Evolutionary conservation across 495 filamentous ascomycete species (phyloP).

Genomic region (Bombardia bombarda): DNA sequence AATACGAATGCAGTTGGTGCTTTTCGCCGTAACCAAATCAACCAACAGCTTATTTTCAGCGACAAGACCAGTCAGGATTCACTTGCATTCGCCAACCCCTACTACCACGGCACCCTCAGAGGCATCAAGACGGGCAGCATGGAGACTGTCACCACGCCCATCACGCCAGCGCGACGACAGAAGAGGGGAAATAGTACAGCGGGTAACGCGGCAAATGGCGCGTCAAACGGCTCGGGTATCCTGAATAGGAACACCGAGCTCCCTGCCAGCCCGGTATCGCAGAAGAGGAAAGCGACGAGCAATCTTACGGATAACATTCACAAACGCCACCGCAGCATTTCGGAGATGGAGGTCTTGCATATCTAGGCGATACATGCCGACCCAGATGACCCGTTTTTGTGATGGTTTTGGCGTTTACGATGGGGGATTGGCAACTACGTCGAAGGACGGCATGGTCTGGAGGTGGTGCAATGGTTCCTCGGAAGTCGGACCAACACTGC

Average conservation of each 20-base stretch:
- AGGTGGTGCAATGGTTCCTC: not conserved
- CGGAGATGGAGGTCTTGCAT: constrained; percentile 27
- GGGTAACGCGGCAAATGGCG: too few relatives aligned
- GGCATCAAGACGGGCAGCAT: constrained; percentile 50
- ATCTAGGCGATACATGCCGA: constrained; percentile 7
- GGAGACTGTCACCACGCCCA: constrained; percentile 45
- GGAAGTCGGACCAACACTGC: not conserved
- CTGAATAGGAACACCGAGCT: constrained; percentile 15
- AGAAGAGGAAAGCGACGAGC: constrained; percentile 43
- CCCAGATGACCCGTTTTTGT: too few relatives aligned
- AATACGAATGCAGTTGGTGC: constrained; percentile 61
- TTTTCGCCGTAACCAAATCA: constrained; percentile 71
- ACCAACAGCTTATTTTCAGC: constrained; percentile 59
- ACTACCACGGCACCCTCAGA: constrained; percentile 37
- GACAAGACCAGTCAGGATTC: constrained; percentile 46
- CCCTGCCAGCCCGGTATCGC: constrained; percentile 25
- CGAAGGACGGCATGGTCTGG: constrained; percentile 25
- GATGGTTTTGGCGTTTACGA: not conserved
- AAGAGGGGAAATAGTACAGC: constrained; percentile 25
- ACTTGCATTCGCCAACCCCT: constrained; percentile 45
- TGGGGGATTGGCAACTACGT: constrained; percentile 14
- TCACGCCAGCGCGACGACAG: constrained; percentile 44
- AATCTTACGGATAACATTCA: constrained; percentile 25
- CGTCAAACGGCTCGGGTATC: too few relatives aligned
- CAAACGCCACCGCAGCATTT: constrained; percentile 44